Conservation (phyloP, 2,329 filamentous ascomycete genomes). For the Didymella lethalis region DNA sequence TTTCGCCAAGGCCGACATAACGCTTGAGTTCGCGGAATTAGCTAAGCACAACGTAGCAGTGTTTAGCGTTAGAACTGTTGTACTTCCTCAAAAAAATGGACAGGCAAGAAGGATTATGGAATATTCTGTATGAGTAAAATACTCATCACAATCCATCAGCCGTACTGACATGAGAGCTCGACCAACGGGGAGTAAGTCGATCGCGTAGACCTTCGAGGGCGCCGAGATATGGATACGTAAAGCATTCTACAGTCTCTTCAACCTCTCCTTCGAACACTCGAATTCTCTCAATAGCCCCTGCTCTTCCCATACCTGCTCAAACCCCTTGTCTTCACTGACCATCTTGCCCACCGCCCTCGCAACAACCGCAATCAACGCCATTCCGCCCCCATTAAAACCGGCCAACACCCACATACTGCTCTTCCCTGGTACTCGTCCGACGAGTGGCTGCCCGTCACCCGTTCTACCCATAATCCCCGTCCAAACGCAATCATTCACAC, state of each 20-base stretch:
- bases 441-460: constrained; percentile 53
- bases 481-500: constrained; percentile 52
- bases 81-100: no score
- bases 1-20: no score
- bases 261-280: constrained; percentile 24
- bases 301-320: constrained; percentile 42
- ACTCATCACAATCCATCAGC: no score
- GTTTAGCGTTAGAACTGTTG: no score
- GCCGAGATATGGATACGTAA: not conserved
- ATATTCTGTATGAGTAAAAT: no score
- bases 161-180: no score
- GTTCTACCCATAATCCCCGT: constrained; percentile 54
- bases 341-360: constrained; percentile 55
- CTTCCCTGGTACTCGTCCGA: constrained; percentile 55
- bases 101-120: no score
- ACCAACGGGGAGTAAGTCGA: no score
- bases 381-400: constrained; percentile 62
- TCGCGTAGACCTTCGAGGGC: no score
- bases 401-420: constrained; percentile 56
- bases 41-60: no score
- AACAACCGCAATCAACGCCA: constrained; percentile 57
- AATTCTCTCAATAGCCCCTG: constrained; percentile 50
- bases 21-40: no score
- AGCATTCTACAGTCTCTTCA: not conserved
- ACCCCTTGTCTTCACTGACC: constrained; percentile 42